A percentile compares a stretch with the other conserved stretches of the same genome.
Conservation (phyloP, 345 rosid species). For the Salix purpurea region DNA sequence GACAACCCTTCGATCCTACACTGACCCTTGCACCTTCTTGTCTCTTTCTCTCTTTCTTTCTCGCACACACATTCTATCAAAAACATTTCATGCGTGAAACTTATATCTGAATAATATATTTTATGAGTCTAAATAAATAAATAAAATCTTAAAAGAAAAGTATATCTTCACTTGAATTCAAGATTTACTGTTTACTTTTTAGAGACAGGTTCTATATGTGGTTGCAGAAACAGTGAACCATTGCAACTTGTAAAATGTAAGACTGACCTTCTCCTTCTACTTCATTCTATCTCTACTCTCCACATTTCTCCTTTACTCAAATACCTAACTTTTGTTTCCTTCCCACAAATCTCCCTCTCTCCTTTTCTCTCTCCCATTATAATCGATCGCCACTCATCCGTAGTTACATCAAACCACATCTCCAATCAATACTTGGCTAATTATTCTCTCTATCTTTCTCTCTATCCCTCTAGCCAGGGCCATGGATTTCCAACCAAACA, state of each 20-base stretch:
- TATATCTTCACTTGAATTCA: too few relatives aligned
- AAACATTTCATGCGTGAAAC: too few relatives aligned
- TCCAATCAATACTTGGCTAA: neutral
- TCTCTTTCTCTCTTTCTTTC: slow-evolving; percentile 34
- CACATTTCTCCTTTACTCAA: neutral
- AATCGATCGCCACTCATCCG: neutral
- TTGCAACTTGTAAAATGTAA: slow-evolving; percentile 33
- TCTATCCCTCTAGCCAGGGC: neutral
- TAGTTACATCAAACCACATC: neutral
- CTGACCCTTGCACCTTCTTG: slow-evolving; percentile 56
- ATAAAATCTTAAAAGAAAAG: too few relatives aligned
- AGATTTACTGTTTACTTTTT: too few relatives aligned
- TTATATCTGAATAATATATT: too few relatives aligned
- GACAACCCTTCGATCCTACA: slow-evolving; percentile 74
- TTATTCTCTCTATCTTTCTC: neutral
- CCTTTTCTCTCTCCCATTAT: neutral
- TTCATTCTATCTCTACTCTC: neutral
- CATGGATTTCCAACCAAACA: slow-evolving; percentile 68
- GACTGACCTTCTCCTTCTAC: slow-evolving; percentile 9
- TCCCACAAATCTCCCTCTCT: neutral
- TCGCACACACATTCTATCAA: neutral
- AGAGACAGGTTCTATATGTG: neutral
- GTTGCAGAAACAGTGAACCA: slow-evolving; percentile 42
- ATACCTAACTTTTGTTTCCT: neutral
- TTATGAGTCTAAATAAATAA: too few relatives aligned